Evolutionary conservation across 441 rosid genomes (phyloP), one percentile per base, ranked within the genome.

Genomic region (Bocquillonia castaneifolia): DNA sequence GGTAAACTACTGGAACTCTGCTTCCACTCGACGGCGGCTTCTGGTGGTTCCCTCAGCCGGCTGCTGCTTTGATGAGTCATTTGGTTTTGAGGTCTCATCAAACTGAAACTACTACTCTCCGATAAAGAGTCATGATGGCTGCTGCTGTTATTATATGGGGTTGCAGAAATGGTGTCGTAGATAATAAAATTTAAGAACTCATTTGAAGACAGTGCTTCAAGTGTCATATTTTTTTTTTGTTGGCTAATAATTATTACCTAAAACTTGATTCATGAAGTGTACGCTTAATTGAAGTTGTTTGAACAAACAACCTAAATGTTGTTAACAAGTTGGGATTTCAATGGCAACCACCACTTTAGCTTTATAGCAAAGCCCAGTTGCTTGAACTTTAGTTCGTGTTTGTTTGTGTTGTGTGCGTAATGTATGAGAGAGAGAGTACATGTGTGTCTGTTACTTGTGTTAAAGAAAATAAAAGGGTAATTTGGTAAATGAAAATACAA

Each of bases 191-290:
- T 84, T 67, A 82, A 76, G 69, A 87, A 80, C 71, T 90, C 92
- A 23, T 72, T 85, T 61, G 92, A 85, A 72, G 89, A 91, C 17
- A 86, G 77, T 71, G 89, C 78, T 74, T 89, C 92, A 8, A 85
- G 74, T 59, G 87, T 77, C 97, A 91, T 91, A 54, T 66, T 62
- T 63, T 55, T 1, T 62, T 61, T 67, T 4, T 3, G 40, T 9
- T 36, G 9, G 9, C 53, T 59, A 6, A 20, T 3, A 29, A 45
- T 6, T 45, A 10, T 58, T 3, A 28, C 37, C 51, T 37, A 39
- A 52, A 59, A 8, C 7, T 7, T 26, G 52, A 7, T 18, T 5
- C n/a, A n/a, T n/a, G n/a, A n/a, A n/a, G n/a, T n/a, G n/a, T n/a
- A n/a, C n/a, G n/a, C 68, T 31, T 36, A 15, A 39, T 39, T 58